A percentile compares a stretch with the other conserved stretches of the same genome.
Conservation (phyloP, 106 monocot species). For the Apostasia shenzhenica region DNA sequence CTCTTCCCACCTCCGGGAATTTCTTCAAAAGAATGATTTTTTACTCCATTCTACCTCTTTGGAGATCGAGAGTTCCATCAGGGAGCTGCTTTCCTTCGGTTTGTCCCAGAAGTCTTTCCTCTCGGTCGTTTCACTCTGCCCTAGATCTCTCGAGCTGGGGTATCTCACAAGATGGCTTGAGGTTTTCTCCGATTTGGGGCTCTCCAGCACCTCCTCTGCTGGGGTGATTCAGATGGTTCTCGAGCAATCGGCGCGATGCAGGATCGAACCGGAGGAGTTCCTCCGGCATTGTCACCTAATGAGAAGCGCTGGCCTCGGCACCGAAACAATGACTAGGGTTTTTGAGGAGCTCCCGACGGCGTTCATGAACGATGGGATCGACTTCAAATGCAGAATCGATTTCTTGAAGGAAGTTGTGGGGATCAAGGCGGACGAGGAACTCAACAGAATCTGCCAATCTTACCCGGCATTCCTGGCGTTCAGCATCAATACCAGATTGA, state of each 20-base stretch:
- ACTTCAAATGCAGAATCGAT: slow-evolving; percentile 17
- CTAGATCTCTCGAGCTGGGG: slow-evolving; percentile 13
- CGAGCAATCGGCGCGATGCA: slow-evolving; percentile 25
- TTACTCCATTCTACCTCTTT: slow-evolving; percentile 7
- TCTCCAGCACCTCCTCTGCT: neutral
- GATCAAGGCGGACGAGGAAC: slow-evolving; percentile 21
- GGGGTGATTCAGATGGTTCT: slow-evolving; percentile 21
- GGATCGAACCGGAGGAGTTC: slow-evolving; percentile 23
- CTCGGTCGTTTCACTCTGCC: slow-evolving; percentile 15
- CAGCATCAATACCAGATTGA: slow-evolving; percentile 25
- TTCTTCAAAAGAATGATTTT: slow-evolving; percentile 26
- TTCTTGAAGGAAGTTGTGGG: slow-evolving; percentile 25
- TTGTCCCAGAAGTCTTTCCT: slow-evolving; percentile 17
- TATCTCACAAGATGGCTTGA: slow-evolving; percentile 23
- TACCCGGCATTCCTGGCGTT: slow-evolving; percentile 42
- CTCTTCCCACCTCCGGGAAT: slow-evolving; percentile 19
- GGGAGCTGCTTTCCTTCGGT: slow-evolving; percentile 14
- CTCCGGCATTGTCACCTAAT: slow-evolving; percentile 6
- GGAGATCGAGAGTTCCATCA: slow-evolving; percentile 18
- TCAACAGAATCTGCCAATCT: slow-evolving; percentile 22
- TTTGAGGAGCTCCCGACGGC: slow-evolving; percentile 24
- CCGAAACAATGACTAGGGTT: slow-evolving; percentile 24
- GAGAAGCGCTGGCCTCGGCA: slow-evolving; percentile 33
- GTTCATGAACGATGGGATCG: slow-evolving; percentile 18
- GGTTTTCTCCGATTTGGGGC: slow-evolving; percentile 19